Evolutionary conservation across 768 basidiomycete species (phyloP), one percentile per base, ranked within the genome.

Genomic region (Scleroderma bovista): DNA sequence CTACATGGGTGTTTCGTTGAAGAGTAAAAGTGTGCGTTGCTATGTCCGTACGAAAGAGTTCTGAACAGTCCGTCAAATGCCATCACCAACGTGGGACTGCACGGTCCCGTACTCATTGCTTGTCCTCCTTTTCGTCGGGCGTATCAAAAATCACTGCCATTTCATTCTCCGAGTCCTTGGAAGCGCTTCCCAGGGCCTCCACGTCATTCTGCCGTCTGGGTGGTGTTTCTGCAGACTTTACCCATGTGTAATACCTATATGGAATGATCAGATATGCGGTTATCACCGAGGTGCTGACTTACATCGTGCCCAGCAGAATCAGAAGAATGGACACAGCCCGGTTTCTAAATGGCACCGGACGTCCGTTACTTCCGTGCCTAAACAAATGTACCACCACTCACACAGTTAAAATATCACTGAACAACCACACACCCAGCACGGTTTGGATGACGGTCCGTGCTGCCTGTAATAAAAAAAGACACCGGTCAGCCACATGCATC

Each of bases 401-500:
- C 88, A 73, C 69, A 2, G 81, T 88, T 38, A 93, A 71, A 51
- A 87, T 55, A 60, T 94, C 91, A 6, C 73, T 70, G 65, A 93
- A 92, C 16, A 89, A 68, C 75, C 76, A 82, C 19, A 89, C 84
- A 7, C 88, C 88, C 20, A 92, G 69, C 33, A 89, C 69, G 15
- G 88, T 91, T 64, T 94, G 91, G 20, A 94, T 71, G 17, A 92
- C 91, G 7, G 88, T 88, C 50, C 86, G 76, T 8, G 85, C 86
- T 24, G 89, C 86, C 88, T 86, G 54, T 42, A 46, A 52, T 17
- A 39, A 50, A 44, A 40, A 47, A 37, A 48, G n/a, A 29, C 5
- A 9, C 26, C 38, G 54, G 9, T 51, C 45, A 46, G 48, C 41
- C 20, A 23, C 24, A 16, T 43, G 31, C 38, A 46, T 36, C 20